Evolutionary conservation across 305 asterid species (phyloP), one percentile per base, ranked within the genome.

Genomic region (Andrographis paniculata): DNA sequence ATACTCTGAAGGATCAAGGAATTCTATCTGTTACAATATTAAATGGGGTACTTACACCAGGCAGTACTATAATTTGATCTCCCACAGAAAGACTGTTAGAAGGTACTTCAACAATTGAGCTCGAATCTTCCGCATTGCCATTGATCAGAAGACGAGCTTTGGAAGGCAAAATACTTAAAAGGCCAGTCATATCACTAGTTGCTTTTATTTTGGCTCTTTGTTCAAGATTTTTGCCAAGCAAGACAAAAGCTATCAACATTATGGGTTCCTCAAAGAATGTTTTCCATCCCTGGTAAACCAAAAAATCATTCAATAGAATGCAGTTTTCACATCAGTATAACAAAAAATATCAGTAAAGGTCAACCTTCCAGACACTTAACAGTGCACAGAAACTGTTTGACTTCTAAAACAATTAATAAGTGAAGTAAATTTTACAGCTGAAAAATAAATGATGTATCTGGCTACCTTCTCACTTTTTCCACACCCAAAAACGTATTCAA

Each of bases 21-120:
- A n/a, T n/a, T n/a, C n/a, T n/a, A n/a, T n/a, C n/a, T n/a, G n/a
- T n/a, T n/a, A n/a, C n/a, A n/a, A n/a, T n/a, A n/a, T n/a, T n/a
- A n/a, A n/a, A n/a, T n/a, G n/a, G n/a, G n/a, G n/a, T 48, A 67
- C 99, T 80, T 77, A 91, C 99, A 62, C 99, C 99, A 60, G 99
- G 96, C 56, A 87, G 69, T 40, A 87, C 93, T 53, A 83, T 47
- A 55, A 91, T 83, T 56, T 79, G 82, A 79, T 91, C 99, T 54
- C 99, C 99, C 49, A 91, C 82, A 17, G 92, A 75, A 43, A 91
- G 95, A 77, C 79, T 79, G 69, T 53, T 63, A 55, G 79, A 80
- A 43, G 95, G 94, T 51, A 87, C 95, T 77, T 91, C 99, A 43
- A 87, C 87, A 23, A 78, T 73, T 58, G 94, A 69, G 61, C 71